phyloP scores from a whole-genome alignment of 495 filamentous ascomycete species.

The Penicillium parvum region DNA sequence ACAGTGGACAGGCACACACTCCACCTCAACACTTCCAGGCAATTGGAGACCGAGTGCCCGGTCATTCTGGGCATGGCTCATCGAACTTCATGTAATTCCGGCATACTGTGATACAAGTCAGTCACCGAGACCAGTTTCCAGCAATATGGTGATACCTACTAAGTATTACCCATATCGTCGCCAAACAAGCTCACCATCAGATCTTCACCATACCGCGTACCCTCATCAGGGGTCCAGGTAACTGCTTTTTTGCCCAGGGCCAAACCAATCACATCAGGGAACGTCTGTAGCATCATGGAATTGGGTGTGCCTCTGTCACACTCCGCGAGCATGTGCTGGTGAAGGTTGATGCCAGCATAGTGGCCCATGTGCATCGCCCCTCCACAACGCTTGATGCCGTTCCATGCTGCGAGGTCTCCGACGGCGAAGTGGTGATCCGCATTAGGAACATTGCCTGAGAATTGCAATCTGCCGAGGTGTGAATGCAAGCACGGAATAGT shows the following conservation, averaged over 20 bases:
- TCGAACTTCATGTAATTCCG: conserved; percentile 52
- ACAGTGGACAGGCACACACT: background rate
- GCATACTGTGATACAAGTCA: conserved; percentile 41
- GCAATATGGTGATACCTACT: conserved; percentile 25
- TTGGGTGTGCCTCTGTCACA: conserved; percentile 30
- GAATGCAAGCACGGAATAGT: too few species aligned
- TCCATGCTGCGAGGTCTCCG: conserved; percentile 48
- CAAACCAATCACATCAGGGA: conserved; percentile 61
- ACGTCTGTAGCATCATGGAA: conserved; percentile 42
- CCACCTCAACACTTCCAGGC: background rate
- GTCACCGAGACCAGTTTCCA: background rate
- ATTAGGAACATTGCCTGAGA: conserved; percentile 45
- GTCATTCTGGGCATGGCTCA: conserved; percentile 21
- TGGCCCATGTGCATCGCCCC: conserved; percentile 64
- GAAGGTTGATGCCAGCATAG: conserved; percentile 55
- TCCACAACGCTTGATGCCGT: conserved; percentile 68
- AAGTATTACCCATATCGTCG: conserved; percentile 59
- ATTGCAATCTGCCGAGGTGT: conserved; percentile 34
- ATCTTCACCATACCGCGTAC: conserved; percentile 52
- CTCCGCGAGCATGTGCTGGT: conserved; percentile 49
- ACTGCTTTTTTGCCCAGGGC: conserved; percentile 63
- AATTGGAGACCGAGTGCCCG: background rate
- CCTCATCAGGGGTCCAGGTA: conserved; percentile 49
- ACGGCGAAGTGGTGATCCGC: conserved; percentile 54
- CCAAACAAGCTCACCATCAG: conserved; percentile 58